phyloP scores from a whole-genome alignment of 139 green algal species.

The Haematococcus sp. region DNA sequence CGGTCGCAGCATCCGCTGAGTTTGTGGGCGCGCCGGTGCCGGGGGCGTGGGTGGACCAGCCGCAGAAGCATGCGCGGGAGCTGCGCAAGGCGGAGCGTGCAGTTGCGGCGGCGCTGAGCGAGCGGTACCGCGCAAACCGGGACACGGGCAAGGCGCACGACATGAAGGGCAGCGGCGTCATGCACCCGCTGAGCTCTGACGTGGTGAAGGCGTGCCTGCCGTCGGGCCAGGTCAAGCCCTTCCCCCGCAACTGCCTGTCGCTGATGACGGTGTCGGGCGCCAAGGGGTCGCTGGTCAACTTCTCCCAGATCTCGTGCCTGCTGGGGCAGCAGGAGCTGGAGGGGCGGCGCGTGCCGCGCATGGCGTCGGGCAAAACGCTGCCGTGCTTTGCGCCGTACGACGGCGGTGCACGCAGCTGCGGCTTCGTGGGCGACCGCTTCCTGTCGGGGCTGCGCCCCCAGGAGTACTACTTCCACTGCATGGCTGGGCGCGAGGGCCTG shows the following conservation, averaged over 20 bases:
- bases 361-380: constrained; percentile 91
- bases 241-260: constrained; percentile 91
- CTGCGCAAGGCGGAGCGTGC: constrained; percentile 4
- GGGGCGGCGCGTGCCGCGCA: constrained; percentile 89
- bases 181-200: constrained; percentile 82
- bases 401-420: constrained; percentile 61
- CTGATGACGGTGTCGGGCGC: constrained; percentile 93
- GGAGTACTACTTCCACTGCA: constrained; percentile 99
- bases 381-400: constrained; percentile 95
- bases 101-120: constrained; percentile 43
- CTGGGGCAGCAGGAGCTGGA: constrained; percentile 97
- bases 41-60: background rate
- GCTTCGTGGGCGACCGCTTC: constrained; percentile 90
- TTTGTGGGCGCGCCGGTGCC: constrained; percentile 29
- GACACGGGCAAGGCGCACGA: constrained; percentile 65
- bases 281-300: constrained; percentile 97
- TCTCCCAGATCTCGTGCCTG: constrained; percentile 93
- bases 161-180: constrained; percentile 60
- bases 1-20: constrained; percentile 54
- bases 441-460: constrained; percentile 59
- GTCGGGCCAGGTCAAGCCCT: constrained; percentile 63
- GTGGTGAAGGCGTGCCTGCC: constrained; percentile 86
- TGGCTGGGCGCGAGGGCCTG: constrained; percentile 95
- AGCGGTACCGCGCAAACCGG: constrained; percentile 60
- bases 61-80: background rate